A percentile compares a stretch with the other conserved stretches of the same genome.
These are phyloP conservation scores for Graphilbum ipis-grandicollis DNA, from an alignment of 2,329 filamentous ascomycete species.

Conservation along the genomic window DNA sequence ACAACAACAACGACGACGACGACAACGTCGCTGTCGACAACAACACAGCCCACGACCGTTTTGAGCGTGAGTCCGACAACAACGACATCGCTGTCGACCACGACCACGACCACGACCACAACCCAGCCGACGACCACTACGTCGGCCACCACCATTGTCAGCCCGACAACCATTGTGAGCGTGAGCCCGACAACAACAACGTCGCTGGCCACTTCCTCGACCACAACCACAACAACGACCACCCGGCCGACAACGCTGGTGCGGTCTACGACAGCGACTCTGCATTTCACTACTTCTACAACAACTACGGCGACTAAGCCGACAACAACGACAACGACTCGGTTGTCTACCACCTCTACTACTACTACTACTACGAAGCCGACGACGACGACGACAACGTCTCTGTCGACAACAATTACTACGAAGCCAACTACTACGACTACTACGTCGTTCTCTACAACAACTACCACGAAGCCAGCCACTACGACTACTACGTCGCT, in stretches of 20 bases:
- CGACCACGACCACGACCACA: too few species aligned
- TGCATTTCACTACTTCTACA: constrained; percentile 1
- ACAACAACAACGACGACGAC: too few species aligned
- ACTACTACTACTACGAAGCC: constrained; percentile 7
- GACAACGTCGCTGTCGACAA: too few species aligned
- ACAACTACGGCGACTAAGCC: constrained; percentile 7
- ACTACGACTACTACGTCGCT: not conserved
- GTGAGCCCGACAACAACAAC: not conserved
- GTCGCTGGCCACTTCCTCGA: constrained; percentile 1
- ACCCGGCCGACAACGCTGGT: not conserved
- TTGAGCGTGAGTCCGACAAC: too few species aligned
- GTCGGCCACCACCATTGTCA: too few species aligned
- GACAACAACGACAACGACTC: constrained; percentile 3
- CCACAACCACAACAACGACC: constrained; percentile 3
- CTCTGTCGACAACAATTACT: not conserved
- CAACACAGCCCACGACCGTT: too few species aligned
- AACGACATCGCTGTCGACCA: too few species aligned
- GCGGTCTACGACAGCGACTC: constrained; percentile 7
- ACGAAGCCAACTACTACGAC: not conserved
- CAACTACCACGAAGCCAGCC: not conserved
- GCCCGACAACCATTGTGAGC: too few species aligned
- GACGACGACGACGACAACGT: constrained; percentile 5
- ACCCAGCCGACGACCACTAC: too few species aligned
- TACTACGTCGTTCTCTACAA: constrained; percentile 4
- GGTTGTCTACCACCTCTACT: not conserved